Conservation (phyloP, 2,329 filamentous ascomycete species). For the Trichoderma citrinoviride region DNA sequence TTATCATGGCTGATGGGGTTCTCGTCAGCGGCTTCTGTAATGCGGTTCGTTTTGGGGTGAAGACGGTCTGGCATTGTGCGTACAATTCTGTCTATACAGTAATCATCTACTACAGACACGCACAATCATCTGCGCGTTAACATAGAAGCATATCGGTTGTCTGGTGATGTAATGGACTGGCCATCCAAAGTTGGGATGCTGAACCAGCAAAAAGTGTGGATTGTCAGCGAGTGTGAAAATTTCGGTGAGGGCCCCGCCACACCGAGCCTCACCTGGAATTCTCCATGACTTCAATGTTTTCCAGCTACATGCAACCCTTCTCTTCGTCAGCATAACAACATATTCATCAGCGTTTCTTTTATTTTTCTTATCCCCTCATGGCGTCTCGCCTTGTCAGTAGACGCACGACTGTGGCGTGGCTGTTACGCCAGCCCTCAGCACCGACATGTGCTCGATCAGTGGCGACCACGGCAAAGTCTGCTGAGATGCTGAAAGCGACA, state of each 20-base stretch:
- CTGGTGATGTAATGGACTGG: too few species aligned
- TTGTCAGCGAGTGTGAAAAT: not conserved
- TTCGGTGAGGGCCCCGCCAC: conserved; percentile 11
- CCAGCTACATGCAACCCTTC: not conserved
- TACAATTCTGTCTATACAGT: not conserved
- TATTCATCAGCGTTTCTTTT: not conserved
- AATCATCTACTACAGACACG: too few species aligned
- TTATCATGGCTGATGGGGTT: not conserved
- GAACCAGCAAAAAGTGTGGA: not conserved
- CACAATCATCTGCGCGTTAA: too few species aligned
- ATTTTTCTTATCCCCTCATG: conserved; percentile 18
- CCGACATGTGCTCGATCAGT: conserved; percentile 16
- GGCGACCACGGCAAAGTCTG: conserved; percentile 14
- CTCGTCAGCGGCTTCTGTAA: conserved; percentile 1
- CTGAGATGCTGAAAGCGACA: conserved; percentile 24
- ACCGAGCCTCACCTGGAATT: conserved; percentile 16
- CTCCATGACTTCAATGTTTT: not conserved
- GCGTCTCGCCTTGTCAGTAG: conserved; percentile 20
- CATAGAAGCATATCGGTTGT: too few species aligned
- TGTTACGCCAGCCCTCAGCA: conserved; percentile 13
- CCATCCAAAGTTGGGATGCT: not conserved
- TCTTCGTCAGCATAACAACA: not conserved
- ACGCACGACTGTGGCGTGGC: conserved; percentile 17
- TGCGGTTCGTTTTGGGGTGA: not conserved
- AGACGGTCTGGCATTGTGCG: not conserved